A percentile compares a stretch with the other conserved stretches of the same genome.
These are phyloP conservation scores for Pythium pyrilobum DNA, from an alignment of 352 stramenopile genomes.

Conservation along the genomic window DNA sequence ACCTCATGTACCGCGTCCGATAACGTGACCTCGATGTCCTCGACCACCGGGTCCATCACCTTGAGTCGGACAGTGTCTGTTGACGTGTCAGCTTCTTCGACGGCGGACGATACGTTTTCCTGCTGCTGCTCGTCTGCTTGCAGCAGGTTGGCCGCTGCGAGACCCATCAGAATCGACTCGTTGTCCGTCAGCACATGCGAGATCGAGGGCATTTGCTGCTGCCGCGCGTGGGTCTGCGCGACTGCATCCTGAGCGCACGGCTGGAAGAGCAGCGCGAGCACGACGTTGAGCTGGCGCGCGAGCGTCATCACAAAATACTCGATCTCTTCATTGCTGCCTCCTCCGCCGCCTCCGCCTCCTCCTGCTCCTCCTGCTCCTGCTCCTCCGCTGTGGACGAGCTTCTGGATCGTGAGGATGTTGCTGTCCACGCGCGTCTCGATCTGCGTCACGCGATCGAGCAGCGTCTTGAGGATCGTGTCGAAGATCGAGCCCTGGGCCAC, in stretches of 20 bases:
- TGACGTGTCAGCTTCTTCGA: no score
- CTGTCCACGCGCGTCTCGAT: slow-evolving; percentile 41
- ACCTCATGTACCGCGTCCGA: no score
- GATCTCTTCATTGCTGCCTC: slow-evolving; percentile 22
- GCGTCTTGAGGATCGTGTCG: slow-evolving; percentile 43
- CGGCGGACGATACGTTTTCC: no score
- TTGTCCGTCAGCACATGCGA: slow-evolving; percentile 58
- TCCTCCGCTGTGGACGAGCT: neutral
- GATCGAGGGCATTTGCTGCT: slow-evolving; percentile 36
- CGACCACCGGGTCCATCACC: no score
- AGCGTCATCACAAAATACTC: slow-evolving; percentile 58
- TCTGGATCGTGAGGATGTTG: slow-evolving; percentile 1
- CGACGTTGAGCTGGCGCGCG: slow-evolving; percentile 50
- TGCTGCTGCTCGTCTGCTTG: no score
- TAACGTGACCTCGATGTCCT: no score
- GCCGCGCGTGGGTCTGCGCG: slow-evolving; percentile 23
- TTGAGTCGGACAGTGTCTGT: no score
- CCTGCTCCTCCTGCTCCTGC: neutral
- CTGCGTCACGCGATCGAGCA: slow-evolving; percentile 45
- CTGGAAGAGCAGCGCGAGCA: slow-evolving; percentile 58
- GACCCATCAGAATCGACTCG: slow-evolving; percentile 48
- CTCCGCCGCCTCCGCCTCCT: neutral
- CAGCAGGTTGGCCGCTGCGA: slow-evolving; percentile 4
- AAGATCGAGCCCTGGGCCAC: slow-evolving; percentile 70
- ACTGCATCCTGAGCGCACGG: slow-evolving; percentile 26